phyloP scores from a whole-genome alignment of 2,329 filamentous ascomycete species.

The Colletotrichum tropicale region DNA sequence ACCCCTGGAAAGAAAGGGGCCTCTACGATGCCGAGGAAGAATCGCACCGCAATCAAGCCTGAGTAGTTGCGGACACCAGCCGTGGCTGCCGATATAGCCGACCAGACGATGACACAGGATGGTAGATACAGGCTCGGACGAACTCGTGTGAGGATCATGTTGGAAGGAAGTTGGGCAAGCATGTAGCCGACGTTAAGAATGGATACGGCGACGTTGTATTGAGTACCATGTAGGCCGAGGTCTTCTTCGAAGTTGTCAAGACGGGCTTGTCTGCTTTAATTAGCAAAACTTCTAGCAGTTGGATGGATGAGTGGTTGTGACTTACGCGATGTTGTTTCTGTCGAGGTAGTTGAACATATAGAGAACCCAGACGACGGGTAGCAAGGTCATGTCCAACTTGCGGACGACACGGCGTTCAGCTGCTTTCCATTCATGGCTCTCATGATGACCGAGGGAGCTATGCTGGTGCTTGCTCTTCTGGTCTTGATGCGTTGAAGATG shows the following conservation, averaged over 20 bases:
- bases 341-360: conserved; percentile 8
- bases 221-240: not conserved
- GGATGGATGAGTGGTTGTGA: not conserved
- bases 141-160: conserved; percentile 20
- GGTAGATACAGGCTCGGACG: conserved; percentile 21
- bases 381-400: conserved; percentile 25
- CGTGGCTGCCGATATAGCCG: not conserved
- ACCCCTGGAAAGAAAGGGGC: not conserved
- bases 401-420: conserved; percentile 11
- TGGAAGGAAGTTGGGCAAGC: not conserved
- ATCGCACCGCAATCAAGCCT: not conserved
- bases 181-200: not conserved
- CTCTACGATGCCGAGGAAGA: not conserved
- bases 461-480: not conserved
- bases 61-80: not conserved
- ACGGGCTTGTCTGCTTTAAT: not conserved
- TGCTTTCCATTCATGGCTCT: not conserved
- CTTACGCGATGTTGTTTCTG: conserved; percentile 14
- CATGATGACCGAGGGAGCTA: not conserved
- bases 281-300: not conserved
- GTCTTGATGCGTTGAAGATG: not conserved
- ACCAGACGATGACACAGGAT: not conserved
- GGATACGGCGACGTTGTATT: not conserved
- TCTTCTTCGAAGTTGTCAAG: not conserved
- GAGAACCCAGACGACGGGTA: conserved; percentile 4